Percentiles rank a stretch among this genome's conserved stretches.
These are phyloP conservation scores for Boletus rubropictus DNA, from an alignment of 768 basidiomycete species.

Conservation along the genomic window DNA sequence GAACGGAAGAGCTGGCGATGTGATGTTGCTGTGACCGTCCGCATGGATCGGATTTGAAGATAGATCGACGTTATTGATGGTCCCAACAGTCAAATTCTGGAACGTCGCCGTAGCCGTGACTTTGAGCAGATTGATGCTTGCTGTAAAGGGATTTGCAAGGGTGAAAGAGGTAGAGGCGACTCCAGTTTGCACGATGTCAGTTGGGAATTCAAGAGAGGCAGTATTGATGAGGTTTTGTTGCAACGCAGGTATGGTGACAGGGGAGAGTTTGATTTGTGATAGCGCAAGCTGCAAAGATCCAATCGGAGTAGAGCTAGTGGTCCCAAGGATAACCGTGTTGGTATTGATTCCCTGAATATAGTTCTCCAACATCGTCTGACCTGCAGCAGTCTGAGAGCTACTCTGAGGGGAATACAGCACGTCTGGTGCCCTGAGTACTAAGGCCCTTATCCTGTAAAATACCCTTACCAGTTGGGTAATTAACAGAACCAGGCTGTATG, in stretches of 20 bases:
- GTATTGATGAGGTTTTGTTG: slow-evolving; percentile 55
- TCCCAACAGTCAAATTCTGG: slow-evolving; percentile 51
- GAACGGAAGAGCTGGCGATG: slow-evolving; percentile 53
- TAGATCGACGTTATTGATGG: slow-evolving; percentile 49
- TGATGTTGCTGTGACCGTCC: slow-evolving; percentile 50
- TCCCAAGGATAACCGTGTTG: slow-evolving; percentile 51
- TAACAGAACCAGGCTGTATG: slow-evolving; percentile 52
- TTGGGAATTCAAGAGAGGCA: slow-evolving; percentile 54
- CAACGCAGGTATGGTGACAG: slow-evolving; percentile 60
- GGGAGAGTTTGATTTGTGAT: slow-evolving; percentile 52
- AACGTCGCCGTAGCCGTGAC: slow-evolving; percentile 51
- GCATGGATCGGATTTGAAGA: slow-evolving; percentile 56
- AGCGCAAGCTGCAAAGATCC: slow-evolving; percentile 56
- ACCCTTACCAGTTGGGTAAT: slow-evolving; percentile 48
- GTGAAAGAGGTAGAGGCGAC: slow-evolving; percentile 53
- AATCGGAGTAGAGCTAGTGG: slow-evolving; percentile 51
- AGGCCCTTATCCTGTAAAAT: background rate
- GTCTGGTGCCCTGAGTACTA: slow-evolving; percentile 30
- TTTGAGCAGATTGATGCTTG: slow-evolving; percentile 58
- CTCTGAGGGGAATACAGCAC: slow-evolving; percentile 60
- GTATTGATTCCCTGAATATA: slow-evolving; percentile 61
- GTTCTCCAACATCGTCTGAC: slow-evolving; percentile 54
- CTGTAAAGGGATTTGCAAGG: slow-evolving; percentile 66
- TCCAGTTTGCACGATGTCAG: slow-evolving; percentile 55
- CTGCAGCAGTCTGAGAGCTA: slow-evolving; percentile 42